Evolutionary conservation across 1,284 basidiomycete species (phyloP), one percentile per base, ranked within the genome.

Genomic region (Athelia psychrophila): DNA sequence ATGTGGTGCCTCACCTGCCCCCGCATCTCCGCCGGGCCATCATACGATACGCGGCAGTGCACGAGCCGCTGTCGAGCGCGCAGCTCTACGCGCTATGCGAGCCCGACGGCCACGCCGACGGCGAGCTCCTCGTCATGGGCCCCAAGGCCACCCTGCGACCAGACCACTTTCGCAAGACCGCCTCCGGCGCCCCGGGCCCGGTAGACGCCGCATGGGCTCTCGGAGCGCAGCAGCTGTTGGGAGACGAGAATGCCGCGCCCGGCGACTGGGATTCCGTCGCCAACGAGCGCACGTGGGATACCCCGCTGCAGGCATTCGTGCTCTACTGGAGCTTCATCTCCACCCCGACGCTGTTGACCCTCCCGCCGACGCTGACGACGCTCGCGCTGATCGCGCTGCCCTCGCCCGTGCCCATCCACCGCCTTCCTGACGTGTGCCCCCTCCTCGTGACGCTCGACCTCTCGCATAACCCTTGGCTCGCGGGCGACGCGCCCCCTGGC

Each of bases 391-490:
- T 87, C 56, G 68, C 77, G 45, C 59, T 82, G 10, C 66, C 73
- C 0, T 54, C 64, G 8, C 64, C 67, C 0, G 64, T 81, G 19
- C 70, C 79, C 2, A 58, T 89, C 16, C 75, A 82, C 55, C 73
- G 81, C 51, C 64, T 89, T 22, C 79, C 84, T 1, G 66, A 64
- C 6, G 63, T 79, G n/a, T 87, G 83, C 58, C 86, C 86, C 0
- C 63, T 84, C 20, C 64, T 89, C n/a, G 69, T 76, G 27, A 59
- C 83, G 20, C 64, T 89, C 36, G 86, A 89, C 61, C 63, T 89
- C 23, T 88, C 86, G 1, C 86, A 78, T 61, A 89, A 88, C 56
- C 50, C 54, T 1, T 89, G 87, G 86, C 66, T 89, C 25, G 60
- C 63, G 19, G 20, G n/a, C 20, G 51, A 58, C n/a, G 54, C 60